Evolutionary conservation across 176 grass and related monocot species (phyloP), one percentile per base, ranked within the genome.

Genomic region (Triticum turgidum): DNA sequence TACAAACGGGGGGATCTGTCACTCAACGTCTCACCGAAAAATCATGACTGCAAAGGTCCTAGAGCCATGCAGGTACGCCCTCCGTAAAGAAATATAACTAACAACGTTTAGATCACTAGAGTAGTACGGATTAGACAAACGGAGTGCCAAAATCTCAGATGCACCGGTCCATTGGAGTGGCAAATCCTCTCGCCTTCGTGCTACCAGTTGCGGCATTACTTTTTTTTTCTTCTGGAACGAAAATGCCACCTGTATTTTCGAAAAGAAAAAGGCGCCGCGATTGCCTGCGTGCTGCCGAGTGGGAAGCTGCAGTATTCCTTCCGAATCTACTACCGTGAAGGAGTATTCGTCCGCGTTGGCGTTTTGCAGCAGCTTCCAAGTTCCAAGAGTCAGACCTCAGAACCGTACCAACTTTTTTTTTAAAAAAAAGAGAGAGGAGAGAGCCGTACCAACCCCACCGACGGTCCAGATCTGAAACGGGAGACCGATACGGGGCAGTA

Each of bases 401-500:
- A 45, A 12, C 1, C 32, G 32, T 25, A 61, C 33, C 49, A 37
- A 77, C 49, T 7, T 38, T 38, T 38, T 39, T 39, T 39, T 39
- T 8, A 2, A 37, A 6, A 37, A 37, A 37, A 9, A 7, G 0
- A 39, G 38, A 39, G 39, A 39, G 38, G 38, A 39, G 39, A 41
- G 38, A 54, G 6, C 0, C 33, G 34, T 27, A 62, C 58, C 52
- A 39, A 79, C 56, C 58, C 11, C 34, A 41, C 77, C 34, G 77
- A 89, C 77, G 68, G 59, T 34, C 59, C 62, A 39, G 68, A 80
- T 89, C 81, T 79, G 76, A 47, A 11, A 34, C 15, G 58, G 12
- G 59, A 9, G 38, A 21, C 15, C 14, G 1, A 20, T 32, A 9
- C 66, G 2, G 0, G 30, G 62, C 24, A 13, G 61, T 11, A 21